Evolutionary conservation across 768 basidiomycete genomes (phyloP).

Genomic region (Pulveroboletus sp.): DNA sequence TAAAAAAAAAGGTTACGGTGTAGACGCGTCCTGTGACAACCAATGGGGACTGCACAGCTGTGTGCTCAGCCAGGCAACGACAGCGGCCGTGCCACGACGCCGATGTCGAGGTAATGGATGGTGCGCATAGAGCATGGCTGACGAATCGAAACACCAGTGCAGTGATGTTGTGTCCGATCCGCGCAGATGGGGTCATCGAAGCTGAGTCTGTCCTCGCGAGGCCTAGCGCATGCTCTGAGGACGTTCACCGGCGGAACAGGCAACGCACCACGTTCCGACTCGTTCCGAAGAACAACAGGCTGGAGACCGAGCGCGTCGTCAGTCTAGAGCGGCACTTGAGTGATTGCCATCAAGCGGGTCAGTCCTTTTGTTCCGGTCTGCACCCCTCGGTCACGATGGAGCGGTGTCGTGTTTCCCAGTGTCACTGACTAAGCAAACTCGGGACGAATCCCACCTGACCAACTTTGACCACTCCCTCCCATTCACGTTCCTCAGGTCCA

Average conservation of each 20-base stretch:
- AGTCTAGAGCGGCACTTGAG: neutral
- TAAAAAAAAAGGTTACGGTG: neutral
- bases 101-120: no score
- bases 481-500: conserved; percentile 8
- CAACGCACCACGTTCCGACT: neutral
- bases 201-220: neutral
- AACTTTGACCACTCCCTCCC: conserved; percentile 10
- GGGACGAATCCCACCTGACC: conserved; percentile 12
- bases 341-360: neutral
- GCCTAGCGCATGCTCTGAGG: neutral
- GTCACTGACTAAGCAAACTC: conserved; percentile 21
- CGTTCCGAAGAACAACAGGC: neutral
- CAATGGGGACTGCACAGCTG: no score
- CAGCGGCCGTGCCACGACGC: neutral
- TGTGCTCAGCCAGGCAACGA: neutral
- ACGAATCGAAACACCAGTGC: neutral
- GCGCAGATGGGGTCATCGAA: no score
- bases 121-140: neutral
- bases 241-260: neutral
- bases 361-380: neutral
- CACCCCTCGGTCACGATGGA: no score
- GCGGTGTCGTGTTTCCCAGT: no score
- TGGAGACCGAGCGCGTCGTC: neutral
- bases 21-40: no score
- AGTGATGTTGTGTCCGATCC: neutral